Evolutionary conservation across 805 yeast genomes (phyloP).

Genomic region (Saccharomycopsis vini): DNA sequence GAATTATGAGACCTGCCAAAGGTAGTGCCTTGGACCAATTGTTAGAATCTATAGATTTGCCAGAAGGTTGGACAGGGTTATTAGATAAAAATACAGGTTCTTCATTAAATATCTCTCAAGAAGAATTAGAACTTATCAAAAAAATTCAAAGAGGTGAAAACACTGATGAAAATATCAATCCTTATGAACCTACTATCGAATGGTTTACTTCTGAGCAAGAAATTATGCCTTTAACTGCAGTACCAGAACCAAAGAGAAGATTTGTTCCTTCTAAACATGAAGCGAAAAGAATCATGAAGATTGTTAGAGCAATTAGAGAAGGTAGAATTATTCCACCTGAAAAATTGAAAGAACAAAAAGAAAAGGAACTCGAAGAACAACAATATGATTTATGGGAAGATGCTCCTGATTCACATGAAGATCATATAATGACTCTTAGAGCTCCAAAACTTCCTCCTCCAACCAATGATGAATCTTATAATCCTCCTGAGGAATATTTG

Average conservation of each 20-base stretch:
- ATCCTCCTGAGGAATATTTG: slow-evolving; percentile 94
- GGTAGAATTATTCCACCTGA: slow-evolving; percentile 83
- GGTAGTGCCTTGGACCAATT: slow-evolving; percentile 90
- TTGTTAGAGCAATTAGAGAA: slow-evolving; percentile 91
- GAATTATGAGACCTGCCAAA: slow-evolving; percentile 98
- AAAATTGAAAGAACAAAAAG: slow-evolving; percentile 40
- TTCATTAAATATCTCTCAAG: slow-evolving; percentile 70
- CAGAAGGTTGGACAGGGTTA: slow-evolving; percentile 98
- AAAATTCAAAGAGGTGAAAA: slow-evolving; percentile 79
- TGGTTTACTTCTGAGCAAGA: slow-evolving; percentile 88
- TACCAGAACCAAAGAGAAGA: slow-evolving; percentile 95
- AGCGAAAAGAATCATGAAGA: slow-evolving; percentile 92
- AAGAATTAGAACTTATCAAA: slow-evolving; percentile 81
- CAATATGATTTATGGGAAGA: slow-evolving; percentile 84
- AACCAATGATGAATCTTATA: slow-evolving; percentile 90
- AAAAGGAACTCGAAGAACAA: slow-evolving; percentile 39
- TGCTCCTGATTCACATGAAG: slow-evolving; percentile 47
- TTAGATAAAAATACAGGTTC: slow-evolving; percentile 84
- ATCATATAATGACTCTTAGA: slow-evolving; percentile 83
- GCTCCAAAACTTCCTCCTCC: slow-evolving; percentile 97
- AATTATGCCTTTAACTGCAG: slow-evolving; percentile 84
- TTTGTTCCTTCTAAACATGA: slow-evolving; percentile 95
- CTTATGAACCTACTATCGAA: slow-evolving; percentile 89
- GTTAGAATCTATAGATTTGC: slow-evolving; percentile 83
- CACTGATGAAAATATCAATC: slow-evolving; percentile 72